Conservation (phyloP, 352 stramenopile species). For the Pythium aristosporum region DNA sequence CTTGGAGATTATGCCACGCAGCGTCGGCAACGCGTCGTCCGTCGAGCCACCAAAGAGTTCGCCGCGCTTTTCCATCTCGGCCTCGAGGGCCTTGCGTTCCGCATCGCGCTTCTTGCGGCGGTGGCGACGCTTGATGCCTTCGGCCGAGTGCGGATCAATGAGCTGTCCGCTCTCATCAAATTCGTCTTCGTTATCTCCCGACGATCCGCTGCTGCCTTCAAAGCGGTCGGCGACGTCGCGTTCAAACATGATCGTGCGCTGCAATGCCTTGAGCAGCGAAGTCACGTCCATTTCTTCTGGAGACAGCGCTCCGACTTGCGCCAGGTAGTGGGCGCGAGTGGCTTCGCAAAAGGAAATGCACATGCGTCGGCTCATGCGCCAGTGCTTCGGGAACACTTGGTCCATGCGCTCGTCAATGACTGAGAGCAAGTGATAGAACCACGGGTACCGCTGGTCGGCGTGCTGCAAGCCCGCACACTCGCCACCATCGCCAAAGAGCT, state of each 20-base stretch:
- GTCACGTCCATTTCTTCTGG: conserved; percentile 79
- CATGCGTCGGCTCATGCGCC: conserved; percentile 93
- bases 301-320: conserved; percentile 60
- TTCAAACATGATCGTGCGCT: conserved; percentile 81
- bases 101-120: conserved; percentile 71
- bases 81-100: conserved; percentile 60
- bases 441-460: conserved; percentile 72
- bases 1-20: conserved; percentile 86
- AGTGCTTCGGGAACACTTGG: conserved; percentile 94
- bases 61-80: conserved; percentile 63
- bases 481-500: conserved; percentile 56
- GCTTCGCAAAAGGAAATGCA: conserved; percentile 92
- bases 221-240: conserved; percentile 69
- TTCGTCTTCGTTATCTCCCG: conserved; percentile 57
- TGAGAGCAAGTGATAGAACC: conserved; percentile 76
- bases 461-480: conserved; percentile 55
- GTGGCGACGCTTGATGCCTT: conserved; percentile 76
- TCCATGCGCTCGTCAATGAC: conserved; percentile 86
- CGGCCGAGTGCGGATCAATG: conserved; percentile 69
- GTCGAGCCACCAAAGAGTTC: conserved; percentile 32
- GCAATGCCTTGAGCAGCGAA: conserved; percentile 63
- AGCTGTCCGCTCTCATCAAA: conserved; percentile 72
- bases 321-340: conserved; percentile 73
- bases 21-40: conserved; percentile 56
- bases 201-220: conserved; percentile 38